A percentile compares a stretch with the other conserved stretches of the same genome.
Conservation (phyloP, 441 rosid genomes). For the Arabidopsis hybrid region DNA sequence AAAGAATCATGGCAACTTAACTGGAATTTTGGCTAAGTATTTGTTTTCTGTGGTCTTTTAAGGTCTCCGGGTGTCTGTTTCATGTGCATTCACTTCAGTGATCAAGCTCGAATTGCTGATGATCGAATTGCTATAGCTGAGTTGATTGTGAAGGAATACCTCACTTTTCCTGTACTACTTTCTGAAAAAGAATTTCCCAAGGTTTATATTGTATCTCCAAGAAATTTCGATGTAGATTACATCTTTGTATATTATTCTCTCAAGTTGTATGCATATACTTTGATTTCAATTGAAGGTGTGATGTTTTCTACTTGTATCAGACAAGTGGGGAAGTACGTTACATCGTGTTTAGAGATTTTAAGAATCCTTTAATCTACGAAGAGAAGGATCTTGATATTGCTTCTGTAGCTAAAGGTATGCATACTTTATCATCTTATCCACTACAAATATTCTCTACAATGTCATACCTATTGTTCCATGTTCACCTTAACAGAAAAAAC, state of each 20-base stretch:
- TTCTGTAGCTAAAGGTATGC: conserved; percentile 69
- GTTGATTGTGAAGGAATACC: conserved; percentile 69
- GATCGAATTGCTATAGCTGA: conserved; percentile 55
- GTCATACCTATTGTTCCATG: conserved; percentile 21
- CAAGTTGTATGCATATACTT: conserved; percentile 15
- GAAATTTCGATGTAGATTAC: conserved; percentile 1
- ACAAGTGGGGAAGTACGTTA: conserved; percentile 56
- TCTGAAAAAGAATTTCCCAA: conserved; percentile 60
- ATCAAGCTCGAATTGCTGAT: conserved; percentile 51
- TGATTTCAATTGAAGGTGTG: conserved; percentile 9
- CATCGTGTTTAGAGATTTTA: conserved; percentile 66
- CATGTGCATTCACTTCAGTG: conserved; percentile 63
- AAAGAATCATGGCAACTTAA: conserved; percentile 15
- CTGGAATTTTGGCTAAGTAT: conserved; percentile 6
- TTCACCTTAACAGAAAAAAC: neutral
- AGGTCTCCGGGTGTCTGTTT: conserved; percentile 73
- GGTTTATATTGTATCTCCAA: conserved; percentile 50
- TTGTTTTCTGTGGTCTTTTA: conserved; percentile 31
- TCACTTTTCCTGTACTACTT: conserved; percentile 78
- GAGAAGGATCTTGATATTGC: conserved; percentile 63
- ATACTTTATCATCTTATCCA: conserved; percentile 9
- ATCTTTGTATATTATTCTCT: neutral
- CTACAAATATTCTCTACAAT: neutral
- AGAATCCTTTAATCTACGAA: conserved; percentile 56
- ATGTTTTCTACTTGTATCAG: conserved; percentile 50